Evolutionary conservation across 2,329 filamentous ascomycete genomes (phyloP).

Genomic region (Fusarium illudens): DNA sequence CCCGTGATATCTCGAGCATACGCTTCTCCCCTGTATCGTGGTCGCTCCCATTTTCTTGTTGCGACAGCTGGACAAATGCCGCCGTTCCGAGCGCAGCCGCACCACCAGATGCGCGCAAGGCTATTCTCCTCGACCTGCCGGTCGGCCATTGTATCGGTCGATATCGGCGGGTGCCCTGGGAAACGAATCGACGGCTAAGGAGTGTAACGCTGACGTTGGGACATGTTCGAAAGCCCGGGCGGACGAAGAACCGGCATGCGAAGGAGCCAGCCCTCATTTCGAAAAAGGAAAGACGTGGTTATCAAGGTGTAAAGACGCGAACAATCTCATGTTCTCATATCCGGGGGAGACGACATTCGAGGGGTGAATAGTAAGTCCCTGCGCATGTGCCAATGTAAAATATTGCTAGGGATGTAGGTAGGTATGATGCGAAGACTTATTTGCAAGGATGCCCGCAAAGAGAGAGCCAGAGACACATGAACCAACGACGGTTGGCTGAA

Average conservation of each 20-base stretch:
- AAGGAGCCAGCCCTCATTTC: constrained; percentile 58
- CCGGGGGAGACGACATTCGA: constrained; percentile 20
- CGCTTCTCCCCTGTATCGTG: constrained; percentile 78
- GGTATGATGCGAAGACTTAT: constrained; percentile 30
- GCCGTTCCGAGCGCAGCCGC: constrained; percentile 60
- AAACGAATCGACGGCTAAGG: constrained; percentile 36
- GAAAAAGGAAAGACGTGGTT: constrained; percentile 34
- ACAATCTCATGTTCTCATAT: constrained; percentile 34
- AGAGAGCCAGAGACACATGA: constrained; percentile 8
- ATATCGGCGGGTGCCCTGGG: constrained; percentile 37
- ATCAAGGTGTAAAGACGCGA: constrained; percentile 6
- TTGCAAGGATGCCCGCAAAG: constrained; percentile 33
- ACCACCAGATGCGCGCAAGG: constrained; percentile 53
- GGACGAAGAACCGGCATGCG: constrained; percentile 56
- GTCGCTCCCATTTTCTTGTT: constrained; percentile 59
- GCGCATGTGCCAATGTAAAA: constrained; percentile 31
- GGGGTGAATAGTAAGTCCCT: not conserved
- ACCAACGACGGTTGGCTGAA: constrained; percentile 13
- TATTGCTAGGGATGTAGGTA: no score
- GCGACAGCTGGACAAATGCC: constrained; percentile 66
- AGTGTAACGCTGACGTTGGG: constrained; percentile 27
- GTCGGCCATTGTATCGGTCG: constrained; percentile 41
- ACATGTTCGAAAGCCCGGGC: constrained; percentile 45
- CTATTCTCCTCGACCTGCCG: constrained; percentile 35
- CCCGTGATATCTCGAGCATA: constrained; percentile 84